Conservation (phyloP, 345 rosid species). For the Pelargonium nanum region DNA sequence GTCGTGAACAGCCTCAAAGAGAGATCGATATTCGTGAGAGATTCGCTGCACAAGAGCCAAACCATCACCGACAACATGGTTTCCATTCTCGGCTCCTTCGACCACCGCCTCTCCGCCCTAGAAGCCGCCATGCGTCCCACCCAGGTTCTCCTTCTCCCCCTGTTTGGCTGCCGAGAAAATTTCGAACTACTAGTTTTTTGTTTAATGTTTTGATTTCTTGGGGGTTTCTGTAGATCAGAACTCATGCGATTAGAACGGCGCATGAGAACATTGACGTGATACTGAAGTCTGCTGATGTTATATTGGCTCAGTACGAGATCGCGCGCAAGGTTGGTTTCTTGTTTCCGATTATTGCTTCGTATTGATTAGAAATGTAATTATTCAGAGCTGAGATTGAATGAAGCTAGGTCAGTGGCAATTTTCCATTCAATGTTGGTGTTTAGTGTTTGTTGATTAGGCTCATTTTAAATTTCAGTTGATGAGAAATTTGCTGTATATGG, state of each 20-base stretch:
- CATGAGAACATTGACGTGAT: slow-evolving; percentile 90
- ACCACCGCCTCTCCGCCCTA: slow-evolving; percentile 93
- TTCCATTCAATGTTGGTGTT: no score
- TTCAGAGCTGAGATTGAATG: no score
- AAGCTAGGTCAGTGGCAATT: no score
- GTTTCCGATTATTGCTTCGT: background rate
- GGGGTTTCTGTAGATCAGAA: slow-evolving; percentile 48
- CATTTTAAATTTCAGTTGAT: no score
- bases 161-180: no score
- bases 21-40: slow-evolving; percentile 50
- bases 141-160: slow-evolving; percentile 37
- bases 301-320: slow-evolving; percentile 68
- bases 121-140: slow-evolving; percentile 99
- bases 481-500: no score
- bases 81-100: slow-evolving; percentile 87
- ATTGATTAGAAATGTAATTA: no score
- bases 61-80: slow-evolving; percentile 86
- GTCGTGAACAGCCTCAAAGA: slow-evolving; percentile 54
- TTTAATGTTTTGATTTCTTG: slow-evolving; percentile 1
- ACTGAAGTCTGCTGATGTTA: slow-evolving; percentile 61
- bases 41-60: slow-evolving; percentile 75
- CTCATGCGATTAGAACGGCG: slow-evolving; percentile 79
- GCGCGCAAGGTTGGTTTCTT: slow-evolving; percentile 48
- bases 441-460: no score
- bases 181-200: background rate